A percentile compares a stretch with the other conserved stretches of the same genome.
Conservation (phyloP, 495 filamentous ascomycete species). For the Neurospora sp. region DNA sequence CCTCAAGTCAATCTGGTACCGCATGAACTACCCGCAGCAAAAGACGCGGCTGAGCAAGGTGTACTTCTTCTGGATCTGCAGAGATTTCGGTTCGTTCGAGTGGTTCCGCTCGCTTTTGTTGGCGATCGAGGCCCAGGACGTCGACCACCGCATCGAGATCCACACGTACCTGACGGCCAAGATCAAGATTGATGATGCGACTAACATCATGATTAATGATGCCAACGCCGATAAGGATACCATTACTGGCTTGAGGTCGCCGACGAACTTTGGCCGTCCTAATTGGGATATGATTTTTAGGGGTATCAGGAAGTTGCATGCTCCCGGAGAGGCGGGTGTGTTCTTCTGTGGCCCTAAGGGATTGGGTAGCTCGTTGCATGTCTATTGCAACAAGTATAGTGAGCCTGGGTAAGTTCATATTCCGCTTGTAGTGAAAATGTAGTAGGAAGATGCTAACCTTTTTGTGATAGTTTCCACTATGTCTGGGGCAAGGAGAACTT, state of each 20-base stretch:
- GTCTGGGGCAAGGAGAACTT: slow-evolving; percentile 76
- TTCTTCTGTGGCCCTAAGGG: slow-evolving; percentile 74
- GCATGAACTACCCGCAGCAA: slow-evolving; percentile 72
- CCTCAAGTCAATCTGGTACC: slow-evolving; percentile 77
- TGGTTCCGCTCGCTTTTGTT: slow-evolving; percentile 73
- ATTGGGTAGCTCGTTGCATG: slow-evolving; percentile 56
- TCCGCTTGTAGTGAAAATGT: neutral
- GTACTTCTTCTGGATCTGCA: slow-evolving; percentile 80
- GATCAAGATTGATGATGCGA: slow-evolving; percentile 70
- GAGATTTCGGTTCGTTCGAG: slow-evolving; percentile 69
- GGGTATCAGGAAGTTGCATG: slow-evolving; percentile 62
- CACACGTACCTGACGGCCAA: slow-evolving; percentile 64
- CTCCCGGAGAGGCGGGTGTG: slow-evolving; percentile 61
- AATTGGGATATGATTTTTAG: slow-evolving; percentile 77
- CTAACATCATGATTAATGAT: slow-evolving; percentile 79
- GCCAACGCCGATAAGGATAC: slow-evolving; percentile 68
- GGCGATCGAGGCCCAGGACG: slow-evolving; percentile 74
- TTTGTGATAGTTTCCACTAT: slow-evolving; percentile 39
- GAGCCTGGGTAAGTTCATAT: slow-evolving; percentile 50
- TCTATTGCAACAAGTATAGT: slow-evolving; percentile 70
- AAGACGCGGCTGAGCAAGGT: slow-evolving; percentile 66
- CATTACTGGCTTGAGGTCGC: slow-evolving; percentile 63
- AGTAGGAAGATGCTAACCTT: neutral
- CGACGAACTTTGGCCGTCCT: slow-evolving; percentile 68
- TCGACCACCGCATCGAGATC: slow-evolving; percentile 71